Evolutionary conservation across 345 rosid genomes (phyloP), one percentile per base, ranked within the genome.

Genomic region (Combretum micranthum): DNA sequence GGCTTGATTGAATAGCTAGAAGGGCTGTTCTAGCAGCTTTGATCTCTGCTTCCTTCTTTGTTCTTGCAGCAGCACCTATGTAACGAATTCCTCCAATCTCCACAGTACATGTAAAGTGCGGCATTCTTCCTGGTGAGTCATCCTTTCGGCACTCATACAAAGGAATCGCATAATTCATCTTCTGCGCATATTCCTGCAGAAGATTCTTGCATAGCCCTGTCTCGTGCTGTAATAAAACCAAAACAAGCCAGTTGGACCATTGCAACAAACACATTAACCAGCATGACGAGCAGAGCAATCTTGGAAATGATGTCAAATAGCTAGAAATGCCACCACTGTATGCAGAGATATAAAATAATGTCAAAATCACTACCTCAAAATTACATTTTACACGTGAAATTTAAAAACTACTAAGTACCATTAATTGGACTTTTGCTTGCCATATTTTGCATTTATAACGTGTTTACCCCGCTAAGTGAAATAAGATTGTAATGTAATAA

Each of bases 11-110:
- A 44, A 93, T 85, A 14, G 95, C 92, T 70, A 89, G 59, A 52
- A 89, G 75, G 47, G 99, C 97, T 14, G 88, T 83, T 76, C 97
- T 82, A 53, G 97, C 97, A 61, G 96, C 92, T 68, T 88, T 93
- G 63, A 85, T 87, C 77, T 87, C 92, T 14, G 99, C 95, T 64
- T 89, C 92, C 57, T 70, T 87, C 75, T 87, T 89, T 2, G 92
- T 76, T 72, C 43, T 76, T 32, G 94, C 85, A 9, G 79, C 72
- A 66, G 76, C 88, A 69, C 99, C 99, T 32, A 81, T 82, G 60
- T 87, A 93, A 46, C 72, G 77, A 50, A 82, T 79, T 53, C 96
- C 88, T 61, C 99, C 97, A 67, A 93, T 79, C 67, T 87, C 92
- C 56, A 89, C 90, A 1, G 77, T 74, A 47, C 97, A 85, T 55